A percentile compares a stretch with the other conserved stretches of the same genome.
Evolutionary conservation across 306 rosid genomes (phyloP).

Genomic region (Prunus fruticosa): DNA sequence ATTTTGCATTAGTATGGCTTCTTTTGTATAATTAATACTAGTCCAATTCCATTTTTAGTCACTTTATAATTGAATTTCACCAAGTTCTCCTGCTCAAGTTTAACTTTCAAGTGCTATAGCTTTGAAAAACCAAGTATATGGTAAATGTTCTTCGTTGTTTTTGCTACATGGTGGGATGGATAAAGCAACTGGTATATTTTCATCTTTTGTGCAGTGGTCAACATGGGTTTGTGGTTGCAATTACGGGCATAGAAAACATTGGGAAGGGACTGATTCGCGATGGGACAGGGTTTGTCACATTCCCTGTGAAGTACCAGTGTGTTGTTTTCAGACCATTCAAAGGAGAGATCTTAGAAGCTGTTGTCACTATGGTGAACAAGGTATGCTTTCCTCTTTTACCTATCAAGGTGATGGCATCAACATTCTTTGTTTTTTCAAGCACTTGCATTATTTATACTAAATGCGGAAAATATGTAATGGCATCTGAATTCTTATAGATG

Average conservation of each 20-base stretch:
- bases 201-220: constrained; percentile 58
- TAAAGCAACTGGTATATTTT: constrained; percentile 12
- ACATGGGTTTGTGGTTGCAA: constrained; percentile 96
- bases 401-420: background rate
- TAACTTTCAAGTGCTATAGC: background rate
- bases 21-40: no score
- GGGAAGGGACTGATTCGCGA: constrained; percentile 72
- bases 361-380: constrained; percentile 97
- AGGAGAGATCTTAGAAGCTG: constrained; percentile 95
- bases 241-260: constrained; percentile 81
- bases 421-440: background rate
- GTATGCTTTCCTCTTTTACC: constrained; percentile 28
- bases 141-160: background rate
- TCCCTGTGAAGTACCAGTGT: constrained; percentile 95
- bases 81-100: background rate
- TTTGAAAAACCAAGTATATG: background rate
- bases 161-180: background rate
- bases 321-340: constrained; percentile 95
- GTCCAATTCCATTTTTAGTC: no score
- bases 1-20: no score
- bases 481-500: constrained; percentile 52
- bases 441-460: background rate
- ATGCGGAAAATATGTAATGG: background rate
- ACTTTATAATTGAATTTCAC: background rate
- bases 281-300: constrained; percentile 93